phyloP scores from a whole-genome alignment of 108 stramenopile species.

The Nitzschia putrida region DNA sequence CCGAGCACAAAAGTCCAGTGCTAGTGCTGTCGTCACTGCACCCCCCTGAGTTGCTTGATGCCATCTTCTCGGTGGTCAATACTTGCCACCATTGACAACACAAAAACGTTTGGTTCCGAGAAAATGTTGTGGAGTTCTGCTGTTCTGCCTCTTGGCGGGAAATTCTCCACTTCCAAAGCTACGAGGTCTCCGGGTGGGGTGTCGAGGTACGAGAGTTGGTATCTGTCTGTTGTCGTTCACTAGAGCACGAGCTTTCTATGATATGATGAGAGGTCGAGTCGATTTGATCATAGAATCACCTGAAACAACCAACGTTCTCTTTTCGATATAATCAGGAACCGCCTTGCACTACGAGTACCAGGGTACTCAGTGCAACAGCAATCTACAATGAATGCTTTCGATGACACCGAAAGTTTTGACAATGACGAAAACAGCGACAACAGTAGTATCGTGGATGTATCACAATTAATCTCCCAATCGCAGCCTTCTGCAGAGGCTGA shows the following conservation, averaged over 20 bases:
- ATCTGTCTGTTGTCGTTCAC: no score
- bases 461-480: background rate
- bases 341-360: no score
- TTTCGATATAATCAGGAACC: no score
- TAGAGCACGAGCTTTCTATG: no score
- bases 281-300: no score
- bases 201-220: background rate
- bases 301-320: no score
- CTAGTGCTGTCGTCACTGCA: background rate
- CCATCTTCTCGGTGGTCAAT: background rate
- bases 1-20: conserved; percentile 35
- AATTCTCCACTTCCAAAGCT: background rate
- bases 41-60: conserved; percentile 2
- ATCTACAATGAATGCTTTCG: no score
- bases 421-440: background rate
- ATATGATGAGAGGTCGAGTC: no score
- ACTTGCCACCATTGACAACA: background rate
- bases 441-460: conserved; percentile 6
- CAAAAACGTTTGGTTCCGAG: background rate
- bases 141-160: background rate
- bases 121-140: background rate
- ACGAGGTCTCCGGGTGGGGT: background rate
- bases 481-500: background rate
- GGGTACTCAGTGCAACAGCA: no score
- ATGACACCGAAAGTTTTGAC: no score